phyloP scores from a whole-genome alignment of 306 rosid genomes.

The Glycyrrhiza uralensis region DNA sequence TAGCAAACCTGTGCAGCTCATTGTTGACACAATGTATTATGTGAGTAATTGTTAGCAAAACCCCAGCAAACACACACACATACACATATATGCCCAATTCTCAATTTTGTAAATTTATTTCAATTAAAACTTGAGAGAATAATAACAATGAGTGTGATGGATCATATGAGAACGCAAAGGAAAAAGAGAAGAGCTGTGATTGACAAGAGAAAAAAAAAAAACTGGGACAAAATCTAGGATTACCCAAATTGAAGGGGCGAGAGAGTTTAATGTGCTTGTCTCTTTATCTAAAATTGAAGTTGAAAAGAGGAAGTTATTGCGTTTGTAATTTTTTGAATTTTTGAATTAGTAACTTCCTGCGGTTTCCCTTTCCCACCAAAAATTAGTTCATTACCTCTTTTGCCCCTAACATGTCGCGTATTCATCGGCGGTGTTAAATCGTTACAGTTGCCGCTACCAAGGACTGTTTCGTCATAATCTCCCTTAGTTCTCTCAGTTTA shows the following conservation, averaged over 20 bases:
- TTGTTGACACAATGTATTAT: not conserved
- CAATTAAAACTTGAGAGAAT: not conserved
- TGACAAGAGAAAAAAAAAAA: not conserved
- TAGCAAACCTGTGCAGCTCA: not conserved
- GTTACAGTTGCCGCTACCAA: not conserved
- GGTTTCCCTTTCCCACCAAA: not conserved
- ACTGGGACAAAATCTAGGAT: not conserved
- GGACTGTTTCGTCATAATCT: not conserved
- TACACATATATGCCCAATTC: not conserved
- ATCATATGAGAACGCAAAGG: not conserved
- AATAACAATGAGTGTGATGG: not conserved
- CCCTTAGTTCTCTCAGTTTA: too few species aligned
- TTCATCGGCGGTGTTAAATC: not conserved
- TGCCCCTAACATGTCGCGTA: not conserved
- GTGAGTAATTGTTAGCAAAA: too few species aligned
- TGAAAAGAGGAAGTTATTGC: not conserved
- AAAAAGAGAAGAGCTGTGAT: not conserved
- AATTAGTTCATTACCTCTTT: not conserved
- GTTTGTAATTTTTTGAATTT: not conserved
- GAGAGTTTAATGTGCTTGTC: not conserved
- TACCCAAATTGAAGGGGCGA: not conserved
- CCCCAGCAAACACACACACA: too few species aligned
- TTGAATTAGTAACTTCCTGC: not conserved
- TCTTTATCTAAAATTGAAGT: not conserved
- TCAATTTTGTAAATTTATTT: not conserved